A percentile compares a stretch with the other conserved stretches of the same genome.
phyloP scores from a whole-genome alignment of 495 filamentous ascomycete genomes.

The Parathielavia hyrcaniae region DNA sequence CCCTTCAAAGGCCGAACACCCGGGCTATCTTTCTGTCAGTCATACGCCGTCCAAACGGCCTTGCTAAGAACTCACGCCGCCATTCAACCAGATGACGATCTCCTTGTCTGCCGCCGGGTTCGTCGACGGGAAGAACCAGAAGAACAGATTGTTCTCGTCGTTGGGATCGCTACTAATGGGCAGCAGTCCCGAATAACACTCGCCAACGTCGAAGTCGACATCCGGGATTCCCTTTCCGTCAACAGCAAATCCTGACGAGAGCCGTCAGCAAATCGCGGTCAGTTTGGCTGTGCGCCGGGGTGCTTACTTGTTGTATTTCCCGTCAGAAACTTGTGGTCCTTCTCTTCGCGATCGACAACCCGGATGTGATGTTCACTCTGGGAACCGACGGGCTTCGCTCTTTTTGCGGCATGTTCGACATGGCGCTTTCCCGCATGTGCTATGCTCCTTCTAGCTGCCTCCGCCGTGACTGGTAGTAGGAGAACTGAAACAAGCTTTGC shows the following conservation, averaged over 20 bases:
- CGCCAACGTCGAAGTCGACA: constrained; percentile 68
- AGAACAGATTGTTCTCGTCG: constrained; percentile 56
- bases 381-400: constrained; percentile 1
- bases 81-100: constrained; percentile 69
- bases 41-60: not conserved
- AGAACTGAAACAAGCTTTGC: constrained; percentile 24
- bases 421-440: constrained; percentile 36
- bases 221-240: constrained; percentile 63
- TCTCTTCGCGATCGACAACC: not conserved
- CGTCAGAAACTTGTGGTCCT: constrained; percentile 31
- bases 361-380: not conserved
- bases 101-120: constrained; percentile 55
- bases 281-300: not conserved
- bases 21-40: constrained; percentile 36
- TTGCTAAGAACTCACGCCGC: constrained; percentile 42
- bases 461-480: constrained; percentile 25
- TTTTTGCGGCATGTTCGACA: constrained; percentile 24
- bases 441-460: constrained; percentile 28
- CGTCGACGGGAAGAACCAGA: constrained; percentile 68
- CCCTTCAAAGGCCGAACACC: constrained; percentile 63
- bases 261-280: not conserved
- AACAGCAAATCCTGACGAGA: constrained; percentile 51
- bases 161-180: constrained; percentile 52
- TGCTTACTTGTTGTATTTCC: constrained; percentile 34
- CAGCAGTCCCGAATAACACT: constrained; percentile 66